These are phyloP conservation scores for Aspergillus sparsus DNA, from an alignment of 495 filamentous ascomycete genomes.

Conservation along the genomic window DNA sequence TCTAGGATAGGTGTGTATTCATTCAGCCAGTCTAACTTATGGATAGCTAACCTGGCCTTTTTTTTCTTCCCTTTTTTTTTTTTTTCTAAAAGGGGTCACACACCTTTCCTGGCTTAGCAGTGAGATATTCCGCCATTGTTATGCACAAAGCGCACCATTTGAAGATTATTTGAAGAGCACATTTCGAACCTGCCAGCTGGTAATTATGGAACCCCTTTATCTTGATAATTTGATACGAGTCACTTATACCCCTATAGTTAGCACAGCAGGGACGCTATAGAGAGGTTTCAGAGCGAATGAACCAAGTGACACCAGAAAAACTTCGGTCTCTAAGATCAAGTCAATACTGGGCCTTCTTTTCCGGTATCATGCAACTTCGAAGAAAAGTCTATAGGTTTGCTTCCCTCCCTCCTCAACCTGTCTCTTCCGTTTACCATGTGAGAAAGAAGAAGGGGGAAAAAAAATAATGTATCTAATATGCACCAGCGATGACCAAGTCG, in stretches of 20 bases:
- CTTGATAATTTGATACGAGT: conserved; percentile 1
- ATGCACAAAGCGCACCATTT: conserved; percentile 61
- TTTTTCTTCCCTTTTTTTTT: conserved; percentile 24
- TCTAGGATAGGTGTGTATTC: conserved; percentile 66
- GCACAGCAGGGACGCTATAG: conserved; percentile 69
- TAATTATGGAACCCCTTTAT: conserved; percentile 31
- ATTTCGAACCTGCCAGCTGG: conserved; percentile 59
- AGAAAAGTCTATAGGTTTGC: conserved; percentile 64
- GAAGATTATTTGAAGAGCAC: conserved; percentile 74
- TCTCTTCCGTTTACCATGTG: neutral
- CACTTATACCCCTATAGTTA: conserved; percentile 41
- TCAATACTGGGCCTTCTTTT: conserved; percentile 77
- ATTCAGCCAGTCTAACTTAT: neutral
- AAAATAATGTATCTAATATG: conserved; percentile 24
- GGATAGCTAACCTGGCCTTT: conserved; percentile 24
- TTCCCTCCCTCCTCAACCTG: neutral
- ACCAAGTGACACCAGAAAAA: conserved; percentile 63
- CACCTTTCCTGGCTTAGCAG: conserved; percentile 67
- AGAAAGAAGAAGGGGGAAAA: neutral
- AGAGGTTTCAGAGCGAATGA: conserved; percentile 65
- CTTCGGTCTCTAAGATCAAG: conserved; percentile 75
- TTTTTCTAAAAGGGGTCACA: conserved; percentile 44
- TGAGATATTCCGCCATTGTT: conserved; percentile 77
- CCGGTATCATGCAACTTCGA: conserved; percentile 69
- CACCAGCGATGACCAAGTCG: conserved; percentile 62